phyloP scores from a whole-genome alignment of 176 grass and related monocot genomes.

The Luzula sylvatica region DNA sequence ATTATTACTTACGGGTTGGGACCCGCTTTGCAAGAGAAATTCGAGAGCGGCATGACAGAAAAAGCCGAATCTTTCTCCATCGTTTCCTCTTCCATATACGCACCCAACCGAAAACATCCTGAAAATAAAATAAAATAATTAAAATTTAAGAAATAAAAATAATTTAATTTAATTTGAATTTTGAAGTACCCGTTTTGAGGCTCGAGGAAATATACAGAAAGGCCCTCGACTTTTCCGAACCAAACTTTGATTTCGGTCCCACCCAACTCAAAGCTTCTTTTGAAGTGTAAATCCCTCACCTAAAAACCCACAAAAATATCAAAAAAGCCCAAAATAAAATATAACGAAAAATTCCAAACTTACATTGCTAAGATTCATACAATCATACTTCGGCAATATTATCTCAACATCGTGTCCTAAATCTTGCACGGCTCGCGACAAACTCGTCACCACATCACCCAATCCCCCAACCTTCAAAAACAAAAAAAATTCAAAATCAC shows the following conservation, averaged over 20 bases:
- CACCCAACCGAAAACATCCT: conserved; percentile 94
- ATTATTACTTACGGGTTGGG: conserved; percentile 50
- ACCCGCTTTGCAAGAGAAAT: conserved; percentile 67
- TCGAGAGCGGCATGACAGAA: conserved; percentile 96
- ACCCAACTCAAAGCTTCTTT: conserved; percentile 49
- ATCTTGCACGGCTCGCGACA: conserved; percentile 95
- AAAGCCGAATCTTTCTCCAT: conserved; percentile 74
- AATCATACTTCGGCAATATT: conserved; percentile 95
- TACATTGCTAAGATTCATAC: conserved; percentile 83
- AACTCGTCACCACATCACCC: conserved; percentile 93
- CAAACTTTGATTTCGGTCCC: conserved; percentile 84
- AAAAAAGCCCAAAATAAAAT: conserved; percentile 1
- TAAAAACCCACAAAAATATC: conserved; percentile 25
- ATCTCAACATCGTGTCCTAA: conserved; percentile 92
- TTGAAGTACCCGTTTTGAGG: conserved; percentile 91
- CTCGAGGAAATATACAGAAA: conserved; percentile 92
- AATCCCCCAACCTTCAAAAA: conserved; percentile 74
- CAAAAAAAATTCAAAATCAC: background rate
- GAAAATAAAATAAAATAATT: conserved; percentile 21
- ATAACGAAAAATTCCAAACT: conserved; percentile 31
- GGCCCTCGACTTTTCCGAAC: conserved; percentile 79
- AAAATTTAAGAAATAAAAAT: background rate
- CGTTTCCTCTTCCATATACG: conserved; percentile 77
- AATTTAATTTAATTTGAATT: too few species aligned
- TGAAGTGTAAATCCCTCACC: conserved; percentile 77